These are phyloP conservation scores for Cryptococcus wingfieldii DNA, from an alignment of 1,284 basidiomycete species.

Conservation along the genomic window DNA sequence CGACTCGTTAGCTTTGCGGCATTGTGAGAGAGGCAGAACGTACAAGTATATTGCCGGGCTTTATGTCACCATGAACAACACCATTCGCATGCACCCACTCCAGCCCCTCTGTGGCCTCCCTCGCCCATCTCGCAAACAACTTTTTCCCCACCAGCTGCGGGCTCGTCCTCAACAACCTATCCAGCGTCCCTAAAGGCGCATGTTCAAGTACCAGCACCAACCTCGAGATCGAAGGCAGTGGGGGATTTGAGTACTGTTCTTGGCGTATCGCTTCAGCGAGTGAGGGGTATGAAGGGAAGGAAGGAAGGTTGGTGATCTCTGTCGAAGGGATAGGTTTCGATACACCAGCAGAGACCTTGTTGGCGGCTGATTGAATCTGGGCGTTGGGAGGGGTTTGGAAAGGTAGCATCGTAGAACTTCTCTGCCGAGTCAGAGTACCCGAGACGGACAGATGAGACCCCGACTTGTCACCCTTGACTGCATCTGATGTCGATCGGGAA, in stretches of 20 bases:
- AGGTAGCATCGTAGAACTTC: constrained; percentile 13
- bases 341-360: neutral
- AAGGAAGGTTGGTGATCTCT: constrained; percentile 6
- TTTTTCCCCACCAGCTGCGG: constrained; percentile 39
- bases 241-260: neutral
- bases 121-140: constrained; percentile 48
- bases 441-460: neutral
- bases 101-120: constrained; percentile 45
- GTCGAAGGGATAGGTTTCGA: neutral
- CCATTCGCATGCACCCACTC: constrained; percentile 49
- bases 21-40: constrained; percentile 16
- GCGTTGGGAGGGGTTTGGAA: neutral
- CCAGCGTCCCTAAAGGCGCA: constrained; percentile 46
- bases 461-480: constrained; percentile 5
- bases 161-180: constrained; percentile 43
- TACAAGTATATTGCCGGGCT: constrained; percentile 46
- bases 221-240: constrained; percentile 19
- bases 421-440: constrained; percentile 8
- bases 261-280: constrained; percentile 16
- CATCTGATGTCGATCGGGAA: constrained; percentile 25
- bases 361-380: neutral
- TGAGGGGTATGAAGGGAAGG: constrained; percentile 23
- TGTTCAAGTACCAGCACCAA: constrained; percentile 49
- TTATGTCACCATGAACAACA: constrained; percentile 52
- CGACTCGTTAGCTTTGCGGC: constrained; percentile 14